phyloP scores from a whole-genome alignment of 345 rosid genomes.

The Melaleuca alternifolia region DNA sequence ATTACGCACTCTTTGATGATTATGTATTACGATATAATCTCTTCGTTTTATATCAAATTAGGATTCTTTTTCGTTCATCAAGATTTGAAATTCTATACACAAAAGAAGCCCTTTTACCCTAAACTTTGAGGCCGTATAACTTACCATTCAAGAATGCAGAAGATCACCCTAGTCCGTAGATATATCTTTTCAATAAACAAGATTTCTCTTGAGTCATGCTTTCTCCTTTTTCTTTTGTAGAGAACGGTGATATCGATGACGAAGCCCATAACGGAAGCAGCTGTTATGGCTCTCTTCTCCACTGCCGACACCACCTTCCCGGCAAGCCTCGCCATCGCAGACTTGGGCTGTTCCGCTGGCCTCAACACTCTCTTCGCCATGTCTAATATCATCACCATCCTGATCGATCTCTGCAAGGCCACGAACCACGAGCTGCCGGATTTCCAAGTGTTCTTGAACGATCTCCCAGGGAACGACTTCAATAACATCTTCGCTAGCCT shows the following conservation, averaged over 20 bases:
- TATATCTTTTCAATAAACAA: not conserved
- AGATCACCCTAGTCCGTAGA: no score
- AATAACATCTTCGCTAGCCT: slow-evolving; percentile 27
- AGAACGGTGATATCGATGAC: not conserved
- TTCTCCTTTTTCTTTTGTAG: not conserved
- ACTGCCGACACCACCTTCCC: not conserved
- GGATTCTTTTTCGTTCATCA: no score
- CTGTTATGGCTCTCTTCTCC: not conserved
- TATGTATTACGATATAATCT: not conserved
- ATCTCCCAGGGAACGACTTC: slow-evolving; percentile 50
- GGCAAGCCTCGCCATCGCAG: not conserved
- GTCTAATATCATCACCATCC: not conserved
- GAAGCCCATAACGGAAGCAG: not conserved
- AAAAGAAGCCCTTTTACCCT: no score
- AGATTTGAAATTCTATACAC: no score
- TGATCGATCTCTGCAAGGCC: slow-evolving; percentile 5
- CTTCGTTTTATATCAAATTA: no score
- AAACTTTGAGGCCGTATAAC: no score
- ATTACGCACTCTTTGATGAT: not conserved
- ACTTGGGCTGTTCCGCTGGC: slow-evolving; percentile 40
- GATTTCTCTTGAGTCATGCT: not conserved
- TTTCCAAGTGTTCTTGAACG: slow-evolving; percentile 39
- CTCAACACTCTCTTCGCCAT: not conserved
- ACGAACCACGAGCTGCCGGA: slow-evolving; percentile 8
- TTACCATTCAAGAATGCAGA: no score